A percentile compares a stretch with the other conserved stretches of the same genome.
Conservation (phyloP, 495 filamentous ascomycete genomes). For the Bombardia bombarda region DNA sequence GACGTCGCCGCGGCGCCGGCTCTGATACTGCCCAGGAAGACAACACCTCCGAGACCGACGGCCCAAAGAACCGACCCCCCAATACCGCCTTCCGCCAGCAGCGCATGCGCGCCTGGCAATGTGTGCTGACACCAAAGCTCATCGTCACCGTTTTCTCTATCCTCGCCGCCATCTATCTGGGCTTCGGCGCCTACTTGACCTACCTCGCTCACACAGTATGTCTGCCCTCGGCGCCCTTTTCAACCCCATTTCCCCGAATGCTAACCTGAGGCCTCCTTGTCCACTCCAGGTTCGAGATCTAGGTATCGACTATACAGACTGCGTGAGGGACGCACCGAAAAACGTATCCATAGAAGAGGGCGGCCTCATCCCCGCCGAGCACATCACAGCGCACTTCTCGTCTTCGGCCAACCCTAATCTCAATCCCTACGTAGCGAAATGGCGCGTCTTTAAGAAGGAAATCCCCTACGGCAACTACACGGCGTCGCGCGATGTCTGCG, state of each 20-base stretch:
- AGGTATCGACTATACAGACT: slow-evolving; percentile 81
- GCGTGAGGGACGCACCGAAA: slow-evolving; percentile 42
- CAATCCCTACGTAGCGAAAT: slow-evolving; percentile 21
- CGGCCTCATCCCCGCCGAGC: slow-evolving; percentile 41
- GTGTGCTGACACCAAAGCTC: slow-evolving; percentile 29
- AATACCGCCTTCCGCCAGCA: slow-evolving; percentile 31
- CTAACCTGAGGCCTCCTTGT: too few relatives aligned
- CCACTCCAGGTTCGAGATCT: slow-evolving; percentile 77
- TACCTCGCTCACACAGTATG: slow-evolving; percentile 25
- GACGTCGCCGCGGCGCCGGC: slow-evolving; percentile 24
- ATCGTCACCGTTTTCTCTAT: slow-evolving; percentile 30
- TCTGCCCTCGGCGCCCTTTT: neutral
- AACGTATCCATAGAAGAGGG: slow-evolving; percentile 32
- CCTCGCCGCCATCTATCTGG: slow-evolving; percentile 26
- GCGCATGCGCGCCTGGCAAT: slow-evolving; percentile 31
- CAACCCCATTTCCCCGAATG: too few relatives aligned
- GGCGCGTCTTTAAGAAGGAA: slow-evolving; percentile 13
- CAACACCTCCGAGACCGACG: slow-evolving; percentile 10
- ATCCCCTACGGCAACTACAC: slow-evolving; percentile 15
- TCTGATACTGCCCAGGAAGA: slow-evolving; percentile 15
- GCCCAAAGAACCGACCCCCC: slow-evolving; percentile 26
- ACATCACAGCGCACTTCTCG: slow-evolving; percentile 62
- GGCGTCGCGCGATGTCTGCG: slow-evolving; percentile 40
- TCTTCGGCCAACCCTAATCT: slow-evolving; percentile 24
- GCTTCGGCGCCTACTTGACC: slow-evolving; percentile 26